These are phyloP conservation scores for Globisporangium orthogonon DNA, from an alignment of 352 stramenopile genomes.

Conservation along the genomic window DNA sequence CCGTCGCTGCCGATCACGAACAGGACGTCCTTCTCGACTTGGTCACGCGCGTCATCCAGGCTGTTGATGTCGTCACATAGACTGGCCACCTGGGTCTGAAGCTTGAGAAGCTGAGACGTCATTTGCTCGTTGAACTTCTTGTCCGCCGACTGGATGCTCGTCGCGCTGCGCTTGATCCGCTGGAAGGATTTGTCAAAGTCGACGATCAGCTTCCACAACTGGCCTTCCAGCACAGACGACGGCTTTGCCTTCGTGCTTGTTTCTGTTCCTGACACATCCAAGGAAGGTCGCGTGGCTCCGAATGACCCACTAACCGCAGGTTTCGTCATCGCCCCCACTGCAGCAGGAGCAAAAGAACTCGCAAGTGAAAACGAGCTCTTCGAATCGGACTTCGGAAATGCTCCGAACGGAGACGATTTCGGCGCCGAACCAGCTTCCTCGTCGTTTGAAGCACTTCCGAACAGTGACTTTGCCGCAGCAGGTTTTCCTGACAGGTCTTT, in stretches of 20 bases:
- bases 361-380: conserved; percentile 27
- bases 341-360: conserved; percentile 7
- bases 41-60: conserved; percentile 48
- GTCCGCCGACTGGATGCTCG: conserved; percentile 33
- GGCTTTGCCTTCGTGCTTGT: conserved; percentile 17
- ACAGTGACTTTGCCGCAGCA: conserved; percentile 16
- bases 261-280: not conserved
- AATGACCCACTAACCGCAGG: conserved; percentile 2
- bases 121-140: conserved; percentile 16
- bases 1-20: conserved; percentile 76
- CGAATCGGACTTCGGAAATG: conserved; percentile 16
- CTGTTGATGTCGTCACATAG: conserved; percentile 48
- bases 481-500: conserved; percentile 3
- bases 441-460: conserved; percentile 3
- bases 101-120: conserved; percentile 20
- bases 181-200: conserved; percentile 61
- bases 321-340: conserved; percentile 3
- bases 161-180: conserved; percentile 35
- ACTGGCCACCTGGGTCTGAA: conserved; percentile 29
- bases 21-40: conserved; percentile 63
- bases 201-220: conserved; percentile 66
- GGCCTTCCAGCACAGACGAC: conserved; percentile 41
- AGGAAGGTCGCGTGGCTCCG: not conserved
- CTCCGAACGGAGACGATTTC: conserved; percentile 21
- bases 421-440: conserved; percentile 9